Evolutionary conservation across 2,329 filamentous ascomycete genomes (phyloP), one percentile per base, ranked within the genome.

Genomic region (Geosmithia morbida): DNA sequence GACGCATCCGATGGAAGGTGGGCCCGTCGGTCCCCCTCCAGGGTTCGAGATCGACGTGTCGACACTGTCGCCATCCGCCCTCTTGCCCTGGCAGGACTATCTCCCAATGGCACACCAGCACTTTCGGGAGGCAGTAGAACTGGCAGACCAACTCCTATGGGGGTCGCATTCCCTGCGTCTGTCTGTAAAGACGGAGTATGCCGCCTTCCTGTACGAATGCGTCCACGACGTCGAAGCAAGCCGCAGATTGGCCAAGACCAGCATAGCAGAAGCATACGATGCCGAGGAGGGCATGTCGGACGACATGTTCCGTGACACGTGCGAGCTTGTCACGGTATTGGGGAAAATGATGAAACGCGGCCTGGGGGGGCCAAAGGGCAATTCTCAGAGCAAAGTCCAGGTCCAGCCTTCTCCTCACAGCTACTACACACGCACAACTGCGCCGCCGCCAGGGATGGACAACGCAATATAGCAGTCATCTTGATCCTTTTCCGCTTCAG

Each of bases 161-260:
- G 87, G 89, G 2, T 94, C 87, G 0, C 88, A 97, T 59, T 92
- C 92, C 0, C 69, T 98, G 16, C 83, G 90, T 1, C 70, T 98
- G 0, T 94, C 87, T 0, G 83, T 94, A 46, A 92, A 92, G 57
- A 83, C 94, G 1, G 92, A 98, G 62, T 94, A 94, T 61, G 80
- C 85, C 14, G 89, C 89, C 0, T 98, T 96, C 60, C 69, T 96
- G 1, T 96, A 90, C 69, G 92, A 97, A 59, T 97, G 90, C 58
- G 73, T 87, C 2, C 87, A 92, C 59, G 88, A 97, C 55, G 71
- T 77, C 44, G 81, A 89, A 19, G 79, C 72, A 37, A 88, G 87
- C 46, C 76, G 89, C 30, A 75, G 77, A 47, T 64, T 96, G 14
- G 90, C 92, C 11, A 83, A 86, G 56, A 75, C 81, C 39, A 87